Evolutionary conservation across 306 rosid genomes (phyloP).

Genomic region (Pueraria montana): DNA sequence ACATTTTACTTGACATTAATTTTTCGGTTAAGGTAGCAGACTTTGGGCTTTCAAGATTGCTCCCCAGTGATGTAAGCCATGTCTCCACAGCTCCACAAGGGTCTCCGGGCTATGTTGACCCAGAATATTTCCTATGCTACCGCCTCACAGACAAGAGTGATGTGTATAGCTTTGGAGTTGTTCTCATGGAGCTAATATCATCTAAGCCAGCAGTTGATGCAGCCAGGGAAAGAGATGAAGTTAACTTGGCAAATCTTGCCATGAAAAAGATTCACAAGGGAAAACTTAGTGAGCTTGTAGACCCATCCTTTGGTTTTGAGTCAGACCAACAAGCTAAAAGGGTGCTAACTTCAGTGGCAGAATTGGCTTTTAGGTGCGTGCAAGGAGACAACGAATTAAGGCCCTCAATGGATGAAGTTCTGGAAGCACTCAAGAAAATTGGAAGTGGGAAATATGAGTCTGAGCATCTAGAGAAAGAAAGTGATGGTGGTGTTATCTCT

Average conservation of each 20-base stretch:
- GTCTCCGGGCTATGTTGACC: slow-evolving; percentile 82
- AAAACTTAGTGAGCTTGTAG: slow-evolving; percentile 59
- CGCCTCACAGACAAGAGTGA: slow-evolving; percentile 80
- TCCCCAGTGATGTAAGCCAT: slow-evolving; percentile 67
- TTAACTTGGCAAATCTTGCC: slow-evolving; percentile 69
- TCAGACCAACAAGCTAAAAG: slow-evolving; percentile 53
- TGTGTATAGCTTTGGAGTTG: slow-evolving; percentile 81
- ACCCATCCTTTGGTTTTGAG: slow-evolving; percentile 67
- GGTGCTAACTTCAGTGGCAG: slow-evolving; percentile 65
- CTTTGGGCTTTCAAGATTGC: slow-evolving; percentile 77
- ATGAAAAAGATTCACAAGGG: slow-evolving; percentile 57
- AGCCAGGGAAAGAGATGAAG: slow-evolving; percentile 64
- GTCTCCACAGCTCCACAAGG: slow-evolving; percentile 87
- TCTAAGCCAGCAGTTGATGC: slow-evolving; percentile 74
- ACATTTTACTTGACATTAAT: slow-evolving; percentile 67
- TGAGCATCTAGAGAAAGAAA: slow-evolving; percentile 31
- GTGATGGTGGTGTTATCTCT: background rate
- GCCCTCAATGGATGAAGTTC: slow-evolving; percentile 74
- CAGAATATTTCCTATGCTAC: slow-evolving; percentile 72
- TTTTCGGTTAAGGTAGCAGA: slow-evolving; percentile 78
- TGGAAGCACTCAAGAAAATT: slow-evolving; percentile 58
- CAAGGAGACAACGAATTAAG: slow-evolving; percentile 72
- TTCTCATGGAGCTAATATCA: slow-evolving; percentile 73
- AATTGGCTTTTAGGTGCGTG: slow-evolving; percentile 74
- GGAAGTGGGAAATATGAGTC: slow-evolving; percentile 44